Evolutionary conservation across 2,329 filamentous ascomycete genomes (phyloP).

Genomic region (Cercospora citrullina): DNA sequence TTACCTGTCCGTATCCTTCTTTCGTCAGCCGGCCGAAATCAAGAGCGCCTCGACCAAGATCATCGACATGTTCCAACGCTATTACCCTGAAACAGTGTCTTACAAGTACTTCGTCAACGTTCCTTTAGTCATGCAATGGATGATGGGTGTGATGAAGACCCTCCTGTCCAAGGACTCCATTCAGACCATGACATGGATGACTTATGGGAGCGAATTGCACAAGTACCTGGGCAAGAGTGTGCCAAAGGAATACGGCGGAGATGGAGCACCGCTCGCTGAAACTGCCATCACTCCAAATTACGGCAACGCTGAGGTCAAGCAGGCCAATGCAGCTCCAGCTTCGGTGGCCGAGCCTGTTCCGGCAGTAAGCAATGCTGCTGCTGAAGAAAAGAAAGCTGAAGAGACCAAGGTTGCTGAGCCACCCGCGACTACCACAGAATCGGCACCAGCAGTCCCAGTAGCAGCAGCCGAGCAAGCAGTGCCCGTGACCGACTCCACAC

Average conservation of each 20-base stretch:
- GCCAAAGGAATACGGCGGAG: conserved; percentile 77
- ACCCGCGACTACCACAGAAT: background rate
- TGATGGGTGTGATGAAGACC: conserved; percentile 51
- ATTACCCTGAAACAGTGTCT: conserved; percentile 84
- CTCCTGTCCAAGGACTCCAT: conserved; percentile 51
- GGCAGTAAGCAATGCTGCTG: background rate
- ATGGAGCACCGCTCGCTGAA: conserved; percentile 55
- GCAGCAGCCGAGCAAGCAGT: background rate
- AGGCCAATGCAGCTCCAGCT: conserved; percentile 5
- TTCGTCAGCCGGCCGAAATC: conserved; percentile 75
- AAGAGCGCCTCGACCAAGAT: conserved; percentile 76
- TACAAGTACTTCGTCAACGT: conserved; percentile 98
- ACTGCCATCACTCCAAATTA: conserved; percentile 46
- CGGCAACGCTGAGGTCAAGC: conserved; percentile 10
- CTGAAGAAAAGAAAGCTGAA: conserved; percentile 1
- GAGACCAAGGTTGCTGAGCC: background rate
- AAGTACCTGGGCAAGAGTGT: conserved; percentile 65
- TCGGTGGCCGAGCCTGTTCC: conserved; percentile 5
- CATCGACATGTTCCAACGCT: conserved; percentile 75
- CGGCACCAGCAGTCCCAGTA: background rate
- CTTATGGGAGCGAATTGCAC: conserved; percentile 65
- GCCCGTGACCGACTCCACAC: conserved; percentile 4
- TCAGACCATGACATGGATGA: conserved; percentile 52
- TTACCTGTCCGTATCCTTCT: conserved; percentile 83
- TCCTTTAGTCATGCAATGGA: conserved; percentile 83